Base-by-base conservation (phyloP, 192 early-diverging fungal genomes). In the Podila epicladia region DNA sequence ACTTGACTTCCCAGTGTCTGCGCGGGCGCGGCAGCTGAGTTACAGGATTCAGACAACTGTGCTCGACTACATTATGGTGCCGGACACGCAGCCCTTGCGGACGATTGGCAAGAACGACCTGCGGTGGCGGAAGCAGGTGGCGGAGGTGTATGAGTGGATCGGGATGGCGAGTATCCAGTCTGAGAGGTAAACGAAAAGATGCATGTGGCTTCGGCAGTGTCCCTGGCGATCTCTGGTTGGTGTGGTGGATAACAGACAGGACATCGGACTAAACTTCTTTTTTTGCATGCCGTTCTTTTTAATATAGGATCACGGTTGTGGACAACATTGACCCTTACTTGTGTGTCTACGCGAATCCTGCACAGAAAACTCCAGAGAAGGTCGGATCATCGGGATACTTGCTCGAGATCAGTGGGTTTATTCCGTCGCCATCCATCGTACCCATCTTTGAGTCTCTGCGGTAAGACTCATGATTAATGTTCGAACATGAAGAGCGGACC, bases 111-210 rank as follows among this genome's bases (percentile, higher is more conserved):
- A 70, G 58, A 72, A 83, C 31, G 62, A 84, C 28, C 57, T 64
- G 35, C 58, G 62, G 24, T 84, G 85, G 83, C 69, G 62, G 32
- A 63, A 53, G 35, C 57, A 71, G 24, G 83, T 77, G 9, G 22
- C 69, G 2, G 80, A 75, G 3, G 49, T 86, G 8, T 86, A 82
- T 38, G 83, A 86, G 58, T 86, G 85, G 85, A 72, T 86, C 37
- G 85, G 85, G 15, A 68, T 86, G 72, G 65, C 64, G 26, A 29
- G 70, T 9, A 64, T 84, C 37, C 66, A 82, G 64, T 69, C 83
- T 9, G 71, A 74, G 24, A 75, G 85, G 85, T 84, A 65, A 53
- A 22, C 0, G 5, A 22, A 22, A n/a, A 51, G 49, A 13, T 51
- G 49, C 2, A 33, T 33, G 38, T 41, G 38, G 1, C 12, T 41